Conservation (phyloP, 495 filamentous ascomycete species). For the Aspergillus cavernicola region DNA sequence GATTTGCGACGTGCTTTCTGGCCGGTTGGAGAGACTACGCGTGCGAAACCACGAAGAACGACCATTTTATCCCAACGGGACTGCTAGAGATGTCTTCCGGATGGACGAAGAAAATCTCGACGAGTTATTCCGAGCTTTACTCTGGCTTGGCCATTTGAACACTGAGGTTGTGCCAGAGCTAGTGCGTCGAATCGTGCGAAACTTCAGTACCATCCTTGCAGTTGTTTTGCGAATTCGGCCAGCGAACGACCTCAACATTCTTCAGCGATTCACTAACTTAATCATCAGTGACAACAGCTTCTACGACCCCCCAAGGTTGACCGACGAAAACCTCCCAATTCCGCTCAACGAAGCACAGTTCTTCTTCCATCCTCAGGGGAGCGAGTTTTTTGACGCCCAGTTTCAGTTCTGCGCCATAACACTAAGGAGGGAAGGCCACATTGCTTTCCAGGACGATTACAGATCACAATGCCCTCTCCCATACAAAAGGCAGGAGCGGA, state of each 20-base stretch:
- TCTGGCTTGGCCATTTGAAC: not conserved
- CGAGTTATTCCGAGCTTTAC: not conserved
- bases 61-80: slow-evolving; percentile 6
- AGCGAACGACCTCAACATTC: not conserved
- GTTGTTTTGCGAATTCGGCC: not conserved
- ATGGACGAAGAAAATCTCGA: not conserved
- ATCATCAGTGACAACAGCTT: slow-evolving; percentile 1
- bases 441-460: slow-evolving; percentile 9
- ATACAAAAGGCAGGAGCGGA: slow-evolving; percentile 10
- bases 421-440: slow-evolving; percentile 6
- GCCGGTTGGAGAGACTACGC: not conserved
- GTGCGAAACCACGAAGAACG: not conserved
- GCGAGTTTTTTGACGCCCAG: slow-evolving; percentile 14
- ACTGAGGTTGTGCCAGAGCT: not conserved
- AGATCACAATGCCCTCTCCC: slow-evolving; percentile 12
- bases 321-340: slow-evolving; percentile 12
- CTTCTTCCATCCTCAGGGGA: not conserved
- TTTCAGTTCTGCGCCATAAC: slow-evolving; percentile 19
- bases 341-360: not conserved
- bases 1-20: slow-evolving; percentile 2
- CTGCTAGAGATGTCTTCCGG: slow-evolving; percentile 7
- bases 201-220: not conserved
- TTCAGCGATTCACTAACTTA: slow-evolving; percentile 3
- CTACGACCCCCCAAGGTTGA: not conserved
- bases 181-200: not conserved